phyloP scores from a whole-genome alignment of 192 early-diverging fungal genomes.

The Coemansia javaensis region DNA sequence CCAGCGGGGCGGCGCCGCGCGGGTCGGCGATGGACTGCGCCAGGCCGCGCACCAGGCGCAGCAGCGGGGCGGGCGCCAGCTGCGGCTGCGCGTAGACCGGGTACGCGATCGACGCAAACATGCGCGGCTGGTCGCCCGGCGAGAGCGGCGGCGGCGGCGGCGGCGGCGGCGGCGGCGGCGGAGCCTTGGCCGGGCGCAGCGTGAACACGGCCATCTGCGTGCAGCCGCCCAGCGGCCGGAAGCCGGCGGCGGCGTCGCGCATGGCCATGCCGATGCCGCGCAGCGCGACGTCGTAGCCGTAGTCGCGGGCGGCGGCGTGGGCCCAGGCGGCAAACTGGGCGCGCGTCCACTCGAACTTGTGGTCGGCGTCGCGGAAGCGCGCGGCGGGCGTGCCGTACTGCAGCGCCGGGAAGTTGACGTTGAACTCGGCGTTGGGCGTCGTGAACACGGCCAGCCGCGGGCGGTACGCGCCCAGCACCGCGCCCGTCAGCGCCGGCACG shows the following conservation, averaged over 20 bases:
- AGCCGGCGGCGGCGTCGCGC: slow-evolving; percentile 17
- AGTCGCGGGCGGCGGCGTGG: slow-evolving; percentile 47
- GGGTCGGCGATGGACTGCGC: slow-evolving; percentile 5
- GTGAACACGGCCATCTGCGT: slow-evolving; percentile 73
- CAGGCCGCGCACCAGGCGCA: slow-evolving; percentile 27
- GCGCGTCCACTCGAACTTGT: slow-evolving; percentile 96
- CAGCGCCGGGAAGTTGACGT: slow-evolving; percentile 76
- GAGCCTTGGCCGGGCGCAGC: slow-evolving; percentile 8
- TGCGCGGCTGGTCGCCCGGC: slow-evolving; percentile 6
- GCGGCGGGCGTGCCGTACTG: slow-evolving; percentile 63
- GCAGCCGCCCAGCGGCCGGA: slow-evolving; percentile 54
- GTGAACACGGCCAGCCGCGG: slow-evolving; percentile 69
- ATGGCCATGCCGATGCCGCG: slow-evolving; percentile 40
- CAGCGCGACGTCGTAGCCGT: slow-evolving; percentile 59
- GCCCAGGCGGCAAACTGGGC: slow-evolving; percentile 78
- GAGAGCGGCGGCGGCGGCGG: neutral
- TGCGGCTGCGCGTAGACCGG: slow-evolving; percentile 50
- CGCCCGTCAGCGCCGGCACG: slow-evolving; percentile 55
- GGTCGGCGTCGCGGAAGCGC: slow-evolving; percentile 74
- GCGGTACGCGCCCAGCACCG: slow-evolving; percentile 61
- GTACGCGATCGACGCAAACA: slow-evolving; percentile 49
- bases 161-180: neutral
- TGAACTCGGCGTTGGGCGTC: slow-evolving; percentile 90
- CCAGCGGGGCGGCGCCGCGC: slow-evolving; percentile 2
- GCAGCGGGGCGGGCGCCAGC: slow-evolving; percentile 23